Conservation (phyloP, 352 stramenopile species). For the Phytophthora meadii region DNA sequence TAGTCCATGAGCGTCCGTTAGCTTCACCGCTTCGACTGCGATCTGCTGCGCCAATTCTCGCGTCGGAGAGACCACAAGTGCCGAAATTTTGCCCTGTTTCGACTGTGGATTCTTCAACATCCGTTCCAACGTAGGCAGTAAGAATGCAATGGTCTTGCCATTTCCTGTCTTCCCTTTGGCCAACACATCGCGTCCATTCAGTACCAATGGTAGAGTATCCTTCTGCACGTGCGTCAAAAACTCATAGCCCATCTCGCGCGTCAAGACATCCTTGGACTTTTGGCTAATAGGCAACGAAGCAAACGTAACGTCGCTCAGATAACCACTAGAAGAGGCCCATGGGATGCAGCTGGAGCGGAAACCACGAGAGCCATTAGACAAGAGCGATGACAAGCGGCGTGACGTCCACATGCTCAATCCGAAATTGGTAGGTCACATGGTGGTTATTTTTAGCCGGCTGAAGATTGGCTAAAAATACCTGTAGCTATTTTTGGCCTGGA, state of each 20-base stretch:
- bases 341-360: constrained; percentile 23
- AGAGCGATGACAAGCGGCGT: constrained; percentile 20
- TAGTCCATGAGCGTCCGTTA: constrained; percentile 87
- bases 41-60: constrained; percentile 97
- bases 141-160: constrained; percentile 91
- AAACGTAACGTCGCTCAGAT: constrained; percentile 61
- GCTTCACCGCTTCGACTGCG: constrained; percentile 85
- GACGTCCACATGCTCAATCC: constrained; percentile 33
- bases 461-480: constrained; percentile 26
- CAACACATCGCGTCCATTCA: constrained; percentile 89
- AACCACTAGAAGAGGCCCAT: constrained; percentile 13
- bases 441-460: constrained; percentile 15
- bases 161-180: constrained; percentile 91
- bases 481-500: no score
- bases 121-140: constrained; percentile 77
- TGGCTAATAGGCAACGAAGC: constrained; percentile 57
- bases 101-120: constrained; percentile 68
- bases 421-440: constrained; percentile 21
- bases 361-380: constrained; percentile 5
- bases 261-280: constrained; percentile 68
- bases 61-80: constrained; percentile 95
- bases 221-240: constrained; percentile 92
- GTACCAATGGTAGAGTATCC: constrained; percentile 75
- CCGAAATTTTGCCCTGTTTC: constrained; percentile 86
- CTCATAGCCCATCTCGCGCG: constrained; percentile 84